A percentile compares a stretch with the other conserved stretches of the same genome.
Conservation (phyloP, 495 filamentous ascomycete species). For the Clavariopsis aquatica region DNA sequence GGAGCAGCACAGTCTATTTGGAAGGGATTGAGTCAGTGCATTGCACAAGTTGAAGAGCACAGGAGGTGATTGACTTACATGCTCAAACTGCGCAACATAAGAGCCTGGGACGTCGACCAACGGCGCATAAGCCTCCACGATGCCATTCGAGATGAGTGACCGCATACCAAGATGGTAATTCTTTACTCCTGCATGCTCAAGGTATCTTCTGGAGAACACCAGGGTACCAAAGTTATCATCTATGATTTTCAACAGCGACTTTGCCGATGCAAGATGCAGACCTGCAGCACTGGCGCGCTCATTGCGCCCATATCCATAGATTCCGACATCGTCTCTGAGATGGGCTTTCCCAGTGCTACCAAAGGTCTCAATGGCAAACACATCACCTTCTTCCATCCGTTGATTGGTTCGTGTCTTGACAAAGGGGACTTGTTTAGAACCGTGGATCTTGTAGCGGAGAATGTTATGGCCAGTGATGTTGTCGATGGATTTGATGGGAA, state of each 20-base stretch:
- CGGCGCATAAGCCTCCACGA: slow-evolving; percentile 57
- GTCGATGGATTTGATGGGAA: slow-evolving; percentile 81
- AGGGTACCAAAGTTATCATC: slow-evolving; percentile 91
- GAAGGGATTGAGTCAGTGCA: slow-evolving; percentile 16
- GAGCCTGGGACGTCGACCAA: slow-evolving; percentile 58
- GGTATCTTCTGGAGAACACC: slow-evolving; percentile 81
- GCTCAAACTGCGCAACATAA: slow-evolving; percentile 64
- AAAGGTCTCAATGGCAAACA: slow-evolving; percentile 92
- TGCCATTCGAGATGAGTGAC: slow-evolving; percentile 52
- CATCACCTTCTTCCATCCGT: slow-evolving; percentile 88
- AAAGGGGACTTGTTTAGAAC: slow-evolving; percentile 85
- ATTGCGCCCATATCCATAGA: slow-evolving; percentile 55
- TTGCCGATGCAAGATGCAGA: slow-evolving; percentile 62
- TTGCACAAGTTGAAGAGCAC: slow-evolving; percentile 41
- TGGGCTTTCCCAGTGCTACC: slow-evolving; percentile 88
- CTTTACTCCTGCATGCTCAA: slow-evolving; percentile 82
- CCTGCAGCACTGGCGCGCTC: slow-evolving; percentile 65
- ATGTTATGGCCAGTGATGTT: slow-evolving; percentile 92
- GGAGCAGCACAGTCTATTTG: slow-evolving; percentile 52
- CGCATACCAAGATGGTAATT: slow-evolving; percentile 75
- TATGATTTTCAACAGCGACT: slow-evolving; percentile 79
- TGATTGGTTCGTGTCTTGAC: slow-evolving; percentile 76
- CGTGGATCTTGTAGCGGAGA: slow-evolving; percentile 82
- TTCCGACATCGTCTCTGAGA: slow-evolving; percentile 72
- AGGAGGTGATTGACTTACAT: slow-evolving; percentile 39